phyloP scores from a whole-genome alignment of 768 basidiomycete species.

The Pleurotus tuoliensis region DNA sequence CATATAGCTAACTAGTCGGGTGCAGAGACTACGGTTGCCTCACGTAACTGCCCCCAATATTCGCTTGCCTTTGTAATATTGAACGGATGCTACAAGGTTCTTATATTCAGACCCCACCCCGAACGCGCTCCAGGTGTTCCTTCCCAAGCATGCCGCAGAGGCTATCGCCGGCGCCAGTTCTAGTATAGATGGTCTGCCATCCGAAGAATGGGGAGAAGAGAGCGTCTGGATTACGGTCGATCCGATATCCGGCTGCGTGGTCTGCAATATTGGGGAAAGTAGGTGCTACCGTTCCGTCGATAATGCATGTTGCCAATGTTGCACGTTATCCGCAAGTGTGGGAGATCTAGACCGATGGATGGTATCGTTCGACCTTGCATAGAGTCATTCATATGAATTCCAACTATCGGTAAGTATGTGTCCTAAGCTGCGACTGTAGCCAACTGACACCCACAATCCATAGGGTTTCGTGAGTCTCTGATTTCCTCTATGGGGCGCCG shows the following conservation, averaged over 20 bases:
- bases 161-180: conserved; percentile 13
- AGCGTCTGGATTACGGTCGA: no score
- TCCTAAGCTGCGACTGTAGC: no score
- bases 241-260: no score
- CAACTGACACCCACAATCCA: background rate
- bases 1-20: no score
- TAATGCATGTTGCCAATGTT: background rate
- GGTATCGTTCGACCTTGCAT: conserved; percentile 88
- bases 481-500: no score
- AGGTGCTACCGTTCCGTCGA: no score
- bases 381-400: conserved; percentile 74
- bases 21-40: no score
- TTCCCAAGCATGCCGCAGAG: conserved; percentile 33
- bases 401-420: conserved; percentile 34
- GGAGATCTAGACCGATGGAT: conserved; percentile 86
- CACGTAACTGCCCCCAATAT: no score
- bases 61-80: no score
- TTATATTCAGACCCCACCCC: conserved; percentile 80
- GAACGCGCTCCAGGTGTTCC: conserved; percentile 79
- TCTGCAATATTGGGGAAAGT: no score
- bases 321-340: conserved; percentile 53
- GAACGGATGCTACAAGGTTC: conserved; percentile 46
- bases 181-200: conserved; percentile 35
- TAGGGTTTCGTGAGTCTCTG: conserved; percentile 65
- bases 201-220: conserved; percentile 43